A percentile compares a stretch with the other conserved stretches of the same genome.
Evolutionary conservation across 805 yeast genomes (phyloP).

Genomic region (Jamesozyma jinghongensis): DNA sequence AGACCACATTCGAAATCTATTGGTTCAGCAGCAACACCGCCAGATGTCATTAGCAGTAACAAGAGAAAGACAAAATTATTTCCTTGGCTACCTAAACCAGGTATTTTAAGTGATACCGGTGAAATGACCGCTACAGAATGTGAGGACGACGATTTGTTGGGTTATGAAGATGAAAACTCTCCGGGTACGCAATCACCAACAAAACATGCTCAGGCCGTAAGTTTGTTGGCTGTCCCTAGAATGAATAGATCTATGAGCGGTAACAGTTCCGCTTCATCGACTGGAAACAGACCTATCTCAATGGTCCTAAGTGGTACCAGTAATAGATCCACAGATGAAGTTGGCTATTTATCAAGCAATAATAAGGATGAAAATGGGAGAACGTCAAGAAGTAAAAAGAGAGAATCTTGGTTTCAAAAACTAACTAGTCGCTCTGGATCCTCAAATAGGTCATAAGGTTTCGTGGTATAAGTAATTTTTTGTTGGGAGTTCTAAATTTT

Average conservation of each 20-base stretch:
- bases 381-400: conserved; percentile 23
- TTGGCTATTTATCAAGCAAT: conserved; percentile 6
- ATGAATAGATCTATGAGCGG: conserved; percentile 17
- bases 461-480: neutral
- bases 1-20: conserved; percentile 29
- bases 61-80: conserved; percentile 21
- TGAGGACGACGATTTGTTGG: conserved; percentile 20
- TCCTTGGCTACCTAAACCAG: conserved; percentile 27
- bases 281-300: conserved; percentile 17
- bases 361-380: conserved; percentile 7
- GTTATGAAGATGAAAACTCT: conserved; percentile 15
- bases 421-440: conserved; percentile 33
- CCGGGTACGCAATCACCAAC: neutral
- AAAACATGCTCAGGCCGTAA: conserved; percentile 2
- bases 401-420: conserved; percentile 39
- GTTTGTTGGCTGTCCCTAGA: conserved; percentile 11
- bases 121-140: conserved; percentile 25
- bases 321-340: conserved; percentile 18
- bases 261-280: conserved; percentile 14
- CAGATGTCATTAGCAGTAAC: conserved; percentile 26
- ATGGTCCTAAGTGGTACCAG: conserved; percentile 12
- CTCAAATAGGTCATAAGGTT: conserved; percentile 7
- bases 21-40: conserved; percentile 25
- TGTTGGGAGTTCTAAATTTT: too few relatives aligned
- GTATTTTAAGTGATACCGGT: conserved; percentile 25